Evolutionary conservation across 768 basidiomycete genomes (phyloP).

Genomic region (Dentipellis sp.): DNA sequence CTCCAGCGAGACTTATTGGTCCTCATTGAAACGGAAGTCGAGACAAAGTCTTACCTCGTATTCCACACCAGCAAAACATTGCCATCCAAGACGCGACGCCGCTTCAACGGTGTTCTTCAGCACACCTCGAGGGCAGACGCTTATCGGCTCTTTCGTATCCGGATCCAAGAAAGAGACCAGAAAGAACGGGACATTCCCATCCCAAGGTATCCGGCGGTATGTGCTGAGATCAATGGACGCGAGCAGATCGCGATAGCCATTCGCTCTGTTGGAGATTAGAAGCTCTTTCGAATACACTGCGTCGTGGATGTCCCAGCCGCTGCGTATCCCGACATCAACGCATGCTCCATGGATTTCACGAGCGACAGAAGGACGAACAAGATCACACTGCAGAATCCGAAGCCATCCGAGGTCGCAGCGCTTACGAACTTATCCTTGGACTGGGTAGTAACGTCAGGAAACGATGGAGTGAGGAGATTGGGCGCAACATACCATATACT

Average conservation of each 20-base stretch:
- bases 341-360: not conserved
- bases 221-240: slow-evolving; percentile 83
- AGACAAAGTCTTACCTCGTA: slow-evolving; percentile 60
- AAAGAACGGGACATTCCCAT: slow-evolving; percentile 88
- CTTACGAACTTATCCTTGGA: slow-evolving; percentile 87
- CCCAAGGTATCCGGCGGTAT: slow-evolving; percentile 87
- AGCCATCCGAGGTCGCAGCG: slow-evolving; percentile 70
- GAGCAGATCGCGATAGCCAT: slow-evolving; percentile 86
- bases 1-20: not conserved
- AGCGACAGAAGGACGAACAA: slow-evolving; percentile 45
- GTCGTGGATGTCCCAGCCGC: slow-evolving; percentile 93
- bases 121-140: slow-evolving; percentile 82
- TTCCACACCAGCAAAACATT: slow-evolving; percentile 82
- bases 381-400: slow-evolving; percentile 90
- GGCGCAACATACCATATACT: slow-evolving; percentile 61
- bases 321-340: slow-evolving; percentile 20
- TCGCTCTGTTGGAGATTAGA: slow-evolving; percentile 81
- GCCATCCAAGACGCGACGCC: slow-evolving; percentile 38
- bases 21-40: not conserved
- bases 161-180: slow-evolving; percentile 87
- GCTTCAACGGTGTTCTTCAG: slow-evolving; percentile 48
- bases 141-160: slow-evolving; percentile 65
- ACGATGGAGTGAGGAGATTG: slow-evolving; percentile 3
- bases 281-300: slow-evolving; percentile 77
- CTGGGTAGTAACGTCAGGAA: slow-evolving; percentile 29